These are phyloP conservation scores for Cylindrotheca fusiformis DNA, from an alignment of 108 stramenopile genomes.

Conservation along the genomic window DNA sequence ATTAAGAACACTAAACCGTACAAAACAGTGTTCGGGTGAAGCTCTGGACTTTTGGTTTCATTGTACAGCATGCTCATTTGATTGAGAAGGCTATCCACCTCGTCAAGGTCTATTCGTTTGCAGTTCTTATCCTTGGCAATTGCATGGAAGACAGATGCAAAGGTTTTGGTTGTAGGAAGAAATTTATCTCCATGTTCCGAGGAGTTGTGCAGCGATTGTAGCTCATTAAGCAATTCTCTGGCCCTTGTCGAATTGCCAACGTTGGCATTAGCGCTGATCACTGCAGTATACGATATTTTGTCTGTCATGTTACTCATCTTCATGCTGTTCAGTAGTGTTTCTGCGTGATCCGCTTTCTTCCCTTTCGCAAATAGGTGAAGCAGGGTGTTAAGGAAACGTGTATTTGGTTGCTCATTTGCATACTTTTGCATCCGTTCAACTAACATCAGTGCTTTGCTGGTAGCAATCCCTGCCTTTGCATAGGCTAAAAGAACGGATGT, in stretches of 20 bases:
- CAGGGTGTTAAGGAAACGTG: slow-evolving; percentile 30
- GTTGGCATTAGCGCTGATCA: slow-evolving; percentile 22
- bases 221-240: slow-evolving; percentile 13
- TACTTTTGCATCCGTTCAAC: slow-evolving; percentile 26
- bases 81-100: slow-evolving; percentile 20
- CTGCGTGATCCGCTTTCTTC: slow-evolving; percentile 19
- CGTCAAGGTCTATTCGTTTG: slow-evolving; percentile 1
- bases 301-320: slow-evolving; percentile 24
- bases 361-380: slow-evolving; percentile 34
- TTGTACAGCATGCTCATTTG: slow-evolving; percentile 14
- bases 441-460: slow-evolving; percentile 11
- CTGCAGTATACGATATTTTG: slow-evolving; percentile 15
- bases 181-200: slow-evolving; percentile 4
- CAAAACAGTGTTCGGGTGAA: slow-evolving; percentile 10
- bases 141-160: slow-evolving; percentile 15
- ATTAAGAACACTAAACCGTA: slow-evolving; percentile 18
- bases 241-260: slow-evolving; percentile 24
- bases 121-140: slow-evolving; percentile 20
- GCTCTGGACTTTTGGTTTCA: slow-evolving; percentile 12
- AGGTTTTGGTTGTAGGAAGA: slow-evolving; percentile 24
- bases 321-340: slow-evolving; percentile 16
- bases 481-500: slow-evolving; percentile 34
- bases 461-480: slow-evolving; percentile 14
- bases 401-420: slow-evolving; percentile 28
- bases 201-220: slow-evolving; percentile 9